A percentile compares a stretch with the other conserved stretches of the same genome.
These are phyloP conservation scores for Flaveria sonorensis DNA, from an alignment of 129 eudicot species.

Conservation along the genomic window DNA sequence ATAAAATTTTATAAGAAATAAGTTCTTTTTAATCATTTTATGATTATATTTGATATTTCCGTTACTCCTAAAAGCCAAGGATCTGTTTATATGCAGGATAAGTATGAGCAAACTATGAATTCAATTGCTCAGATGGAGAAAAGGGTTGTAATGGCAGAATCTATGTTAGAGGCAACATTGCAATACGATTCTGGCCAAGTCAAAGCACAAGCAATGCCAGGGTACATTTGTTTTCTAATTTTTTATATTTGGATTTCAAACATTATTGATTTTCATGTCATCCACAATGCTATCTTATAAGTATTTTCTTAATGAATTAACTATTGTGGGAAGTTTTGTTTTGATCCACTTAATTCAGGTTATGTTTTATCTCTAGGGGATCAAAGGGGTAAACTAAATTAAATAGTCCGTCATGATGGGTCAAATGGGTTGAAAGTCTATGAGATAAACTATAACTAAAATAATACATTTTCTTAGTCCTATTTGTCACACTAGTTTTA, in stretches of 20 bases:
- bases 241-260: neutral
- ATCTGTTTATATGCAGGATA: slow-evolving; percentile 48
- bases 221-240: slow-evolving; percentile 33
- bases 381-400: neutral
- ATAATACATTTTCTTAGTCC: neutral
- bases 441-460: neutral
- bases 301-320: neutral
- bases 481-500: too few species aligned
- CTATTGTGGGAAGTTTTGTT: neutral
- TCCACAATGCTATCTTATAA: neutral
- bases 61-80: neutral
- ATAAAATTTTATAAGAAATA: neutral
- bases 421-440: neutral
- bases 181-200: slow-evolving; percentile 81
- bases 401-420: neutral
- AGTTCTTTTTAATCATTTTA: slow-evolving; percentile 6
- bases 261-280: slow-evolving; percentile 5
- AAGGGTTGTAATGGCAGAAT: slow-evolving; percentile 83
- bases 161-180: slow-evolving; percentile 86
- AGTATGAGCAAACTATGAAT: slow-evolving; percentile 66
- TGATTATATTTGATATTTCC: neutral
- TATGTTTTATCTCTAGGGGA: neutral
- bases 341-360: neutral
- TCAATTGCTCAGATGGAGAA: slow-evolving; percentile 75
- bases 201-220: slow-evolving; percentile 52